Conservation (phyloP, 352 stramenopile genomes). For the Globisporangium camurandrum region DNA sequence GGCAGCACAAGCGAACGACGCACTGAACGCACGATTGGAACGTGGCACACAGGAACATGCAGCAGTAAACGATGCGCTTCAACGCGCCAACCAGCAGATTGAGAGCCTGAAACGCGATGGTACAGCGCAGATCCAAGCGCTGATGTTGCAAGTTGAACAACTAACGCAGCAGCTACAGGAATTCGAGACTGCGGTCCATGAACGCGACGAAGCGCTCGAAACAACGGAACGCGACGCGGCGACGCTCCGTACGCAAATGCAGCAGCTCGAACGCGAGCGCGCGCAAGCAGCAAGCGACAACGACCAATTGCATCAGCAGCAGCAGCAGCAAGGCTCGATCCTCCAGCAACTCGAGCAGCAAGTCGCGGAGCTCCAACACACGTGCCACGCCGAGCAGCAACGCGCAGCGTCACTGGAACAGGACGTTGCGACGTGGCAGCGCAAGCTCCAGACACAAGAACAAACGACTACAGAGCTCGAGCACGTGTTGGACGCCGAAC, state of each 20-base stretch:
- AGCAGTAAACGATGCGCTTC: conserved; percentile 65
- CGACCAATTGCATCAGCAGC: conserved; percentile 30
- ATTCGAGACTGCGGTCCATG: conserved; percentile 37
- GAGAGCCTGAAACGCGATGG: conserved; percentile 43
- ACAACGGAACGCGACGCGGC: conserved; percentile 33
- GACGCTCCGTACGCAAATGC: conserved; percentile 26
- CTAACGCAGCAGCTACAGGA: conserved; percentile 37
- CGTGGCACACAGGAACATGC: conserved; percentile 46
- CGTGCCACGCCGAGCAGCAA: conserved; percentile 25
- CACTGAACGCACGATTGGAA: conserved; percentile 64
- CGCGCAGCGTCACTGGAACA: conserved; percentile 29
- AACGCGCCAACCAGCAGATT: conserved; percentile 35
- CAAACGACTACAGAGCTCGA: conserved; percentile 23
- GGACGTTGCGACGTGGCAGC: conserved; percentile 25
- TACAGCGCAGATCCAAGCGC: conserved; percentile 41
- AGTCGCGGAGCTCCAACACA: conserved; percentile 29
- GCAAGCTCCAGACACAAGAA: conserved; percentile 29
- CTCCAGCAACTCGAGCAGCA: conserved; percentile 36
- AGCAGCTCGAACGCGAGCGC: conserved; percentile 40
- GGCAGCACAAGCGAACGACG: conserved; percentile 42
- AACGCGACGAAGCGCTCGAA: conserved; percentile 29
- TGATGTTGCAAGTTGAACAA: conserved; percentile 39
- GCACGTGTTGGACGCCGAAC: conserved; percentile 15
- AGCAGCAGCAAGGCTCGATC: conserved; percentile 24
- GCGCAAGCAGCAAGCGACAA: conserved; percentile 34